Evolutionary conservation across 2,329 filamentous ascomycete species (phyloP).

Genomic region (Fusarium mundagurra): DNA sequence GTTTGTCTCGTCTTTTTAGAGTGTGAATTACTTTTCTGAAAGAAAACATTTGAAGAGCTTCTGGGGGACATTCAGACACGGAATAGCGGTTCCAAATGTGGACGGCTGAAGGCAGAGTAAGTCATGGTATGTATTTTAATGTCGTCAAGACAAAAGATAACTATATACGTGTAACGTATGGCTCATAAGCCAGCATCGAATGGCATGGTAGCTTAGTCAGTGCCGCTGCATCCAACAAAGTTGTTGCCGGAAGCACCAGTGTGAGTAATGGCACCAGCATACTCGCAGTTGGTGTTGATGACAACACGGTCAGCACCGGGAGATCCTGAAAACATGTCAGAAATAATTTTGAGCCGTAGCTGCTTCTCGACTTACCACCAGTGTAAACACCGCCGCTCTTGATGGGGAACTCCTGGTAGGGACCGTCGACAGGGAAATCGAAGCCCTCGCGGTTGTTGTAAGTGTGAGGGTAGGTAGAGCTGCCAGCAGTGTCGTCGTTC

Average conservation of each 20-base stretch:
- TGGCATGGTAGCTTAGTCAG: not conserved
- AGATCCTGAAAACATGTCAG: constrained; percentile 35
- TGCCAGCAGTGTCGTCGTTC: constrained; percentile 38
- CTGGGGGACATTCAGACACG: accelerated
- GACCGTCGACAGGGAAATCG: constrained; percentile 45
- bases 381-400: constrained; percentile 46
- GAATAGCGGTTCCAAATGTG: accelerated
- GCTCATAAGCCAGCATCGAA: not conserved
- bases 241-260: constrained; percentile 74
- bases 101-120: too few species aligned
- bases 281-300: constrained; percentile 65
- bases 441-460: constrained; percentile 54
- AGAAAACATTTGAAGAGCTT: not conserved
- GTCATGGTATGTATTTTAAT: not conserved
- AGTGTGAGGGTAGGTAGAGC: constrained; percentile 50
- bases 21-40: too few species aligned
- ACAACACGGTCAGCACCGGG: constrained; percentile 75
- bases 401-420: constrained; percentile 55
- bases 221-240: constrained; percentile 69
- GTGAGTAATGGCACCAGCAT: constrained; percentile 75
- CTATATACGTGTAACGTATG: not conserved
- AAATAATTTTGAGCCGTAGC: accelerated
- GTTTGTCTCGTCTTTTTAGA: not conserved
- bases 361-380: constrained; percentile 42
- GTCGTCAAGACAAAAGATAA: not conserved